A percentile compares a stretch with the other conserved stretches of the same genome.
phyloP scores from a whole-genome alignment of 805 yeast species.

The Saturnispora halmiae region DNA sequence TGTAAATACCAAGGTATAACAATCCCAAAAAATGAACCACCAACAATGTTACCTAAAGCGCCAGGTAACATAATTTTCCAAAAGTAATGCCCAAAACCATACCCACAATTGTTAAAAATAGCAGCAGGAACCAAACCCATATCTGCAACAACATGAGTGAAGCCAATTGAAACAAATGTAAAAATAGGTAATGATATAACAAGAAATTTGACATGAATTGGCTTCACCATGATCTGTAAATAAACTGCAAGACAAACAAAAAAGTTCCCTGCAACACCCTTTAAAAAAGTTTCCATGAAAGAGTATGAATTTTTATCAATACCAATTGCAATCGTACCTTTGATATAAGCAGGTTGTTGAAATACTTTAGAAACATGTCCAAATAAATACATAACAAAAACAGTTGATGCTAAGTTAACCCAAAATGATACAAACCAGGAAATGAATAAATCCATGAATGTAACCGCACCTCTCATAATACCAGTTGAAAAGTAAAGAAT shows the following conservation, averaged over 20 bases:
- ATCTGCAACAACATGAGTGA: constrained; percentile 76
- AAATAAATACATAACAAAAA: constrained; percentile 58
- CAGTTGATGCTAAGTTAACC: constrained; percentile 53
- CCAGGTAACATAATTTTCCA: constrained; percentile 72
- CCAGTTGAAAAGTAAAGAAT: constrained; percentile 65
- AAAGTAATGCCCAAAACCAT: constrained; percentile 53
- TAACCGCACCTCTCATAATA: constrained; percentile 58
- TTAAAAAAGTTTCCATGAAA: constrained; percentile 58
- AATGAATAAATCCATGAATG: constrained; percentile 49
- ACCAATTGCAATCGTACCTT: constrained; percentile 42
- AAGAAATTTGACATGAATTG: constrained; percentile 63
- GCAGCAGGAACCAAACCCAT: constrained; percentile 65
- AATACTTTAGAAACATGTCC: constrained; percentile 49
- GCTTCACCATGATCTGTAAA: constrained; percentile 69
- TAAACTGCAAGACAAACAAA: constrained; percentile 69
- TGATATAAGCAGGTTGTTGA: constrained; percentile 31
- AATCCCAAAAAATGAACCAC: constrained; percentile 63
- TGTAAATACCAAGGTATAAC: constrained; percentile 68
- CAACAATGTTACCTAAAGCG: constrained; percentile 65
- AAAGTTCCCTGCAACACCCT: constrained; percentile 69
- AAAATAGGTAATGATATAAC: constrained; percentile 61
- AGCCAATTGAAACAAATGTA: constrained; percentile 71
- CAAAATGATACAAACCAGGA: constrained; percentile 64
- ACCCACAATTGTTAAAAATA: constrained; percentile 54
- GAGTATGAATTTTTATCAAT: constrained; percentile 34